Base-by-base conservation (phyloP, 2,329 filamentous ascomycete genomes). In the Sporothrix pallida region DNA sequence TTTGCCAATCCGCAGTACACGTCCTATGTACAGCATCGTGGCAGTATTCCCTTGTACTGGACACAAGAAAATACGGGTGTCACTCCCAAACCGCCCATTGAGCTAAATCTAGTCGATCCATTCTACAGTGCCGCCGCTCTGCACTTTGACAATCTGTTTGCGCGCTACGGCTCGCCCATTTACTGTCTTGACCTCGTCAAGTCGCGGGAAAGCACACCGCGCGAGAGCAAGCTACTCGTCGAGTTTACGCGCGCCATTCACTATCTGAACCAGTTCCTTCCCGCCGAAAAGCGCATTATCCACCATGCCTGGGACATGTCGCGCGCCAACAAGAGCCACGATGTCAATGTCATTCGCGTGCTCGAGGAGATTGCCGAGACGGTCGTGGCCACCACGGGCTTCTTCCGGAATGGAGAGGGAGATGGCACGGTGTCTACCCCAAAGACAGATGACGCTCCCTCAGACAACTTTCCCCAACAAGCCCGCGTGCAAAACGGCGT, bases 301-400 rank as follows among this genome's bases (percentile, higher is more conserved):
- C 95, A 99, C 81, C 94, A 96, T 78, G 94, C 95, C 2, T 99
- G 96, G 90, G 96, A 99, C 80, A 99, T 99, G 96, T 97, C 95
- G 75, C 89, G 96, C 74, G 95, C 96, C 5, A 94, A 95, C 20
- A 99, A 99, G 83, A 90, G 91, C 78, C 91, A 93, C 50, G 95
- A 96, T 73, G 93, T 97, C 78, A 95, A 99, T 83, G 96, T 99
- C 2, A 98, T 99, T 77, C 92, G 92, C 31, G 97, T 93, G 0
- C 87, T 99, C 3, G 96, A 99, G 81, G 87, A 87, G 72, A 97
- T 98, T 77, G 95, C 94, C 0, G 93, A 97, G 79, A 92, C 94
- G 37, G 93, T 98, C 0, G 86, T 99, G 62, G 88, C 88, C 0
- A 91, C 90, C 31, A 99, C 95, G 0, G 93, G 95, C 0, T 97